Evolutionary conservation across 163 green algal genomes (phyloP), one percentile per base, ranked within the genome.

Genomic region (Scenedesmus sp.): DNA sequence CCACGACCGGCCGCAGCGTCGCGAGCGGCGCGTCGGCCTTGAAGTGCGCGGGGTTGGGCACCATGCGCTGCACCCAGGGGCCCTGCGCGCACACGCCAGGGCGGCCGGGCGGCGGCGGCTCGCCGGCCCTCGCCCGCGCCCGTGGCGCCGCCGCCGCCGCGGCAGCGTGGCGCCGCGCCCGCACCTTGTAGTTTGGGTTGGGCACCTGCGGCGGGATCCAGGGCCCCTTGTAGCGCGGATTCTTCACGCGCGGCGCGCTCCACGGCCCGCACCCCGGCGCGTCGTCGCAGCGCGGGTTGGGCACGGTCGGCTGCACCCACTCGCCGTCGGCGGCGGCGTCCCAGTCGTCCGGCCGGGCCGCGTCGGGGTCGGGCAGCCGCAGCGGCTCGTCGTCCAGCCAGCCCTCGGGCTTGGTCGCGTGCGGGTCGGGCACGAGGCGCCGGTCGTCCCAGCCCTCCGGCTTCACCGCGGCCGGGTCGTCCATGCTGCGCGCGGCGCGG

Each of bases 131-230:
- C n/a, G n/a, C n/a, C n/a, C n/a, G n/a, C n/a, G n/a, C n/a, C n/a
- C n/a, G n/a, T n/a, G n/a, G n/a, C n/a, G n/a, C n/a, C n/a, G n/a
- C n/a, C n/a, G n/a, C n/a, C n/a, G n/a, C n/a, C n/a, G n/a, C n/a
- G n/a, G n/a, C n/a, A n/a, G n/a, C n/a, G n/a, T n/a, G n/a, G 47
- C n/a, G 29, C 42, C 7, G 28, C 26, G 45, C 22, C 7, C 60
- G 14, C 64, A 89, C 93, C 90, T 98, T 97, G 90, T 97, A 98
- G 1, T 81, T 87, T 1, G 94, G 95, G 88, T 98, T 98, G 78
- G 91, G 85, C 36, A 98, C 91, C 48, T 92, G 60, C 44, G 91
- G 90, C 26, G 91, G 69, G 45, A 70, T 87, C 94, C 95, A 91
- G 5, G 65, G 64, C 5, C 84, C 85, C 51, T 81, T 84, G 74